A percentile compares a stretch with the other conserved stretches of the same genome.
Conservation (phyloP, 2,329 filamentous ascomycete genomes). For the Nothopassalora personata region DNA sequence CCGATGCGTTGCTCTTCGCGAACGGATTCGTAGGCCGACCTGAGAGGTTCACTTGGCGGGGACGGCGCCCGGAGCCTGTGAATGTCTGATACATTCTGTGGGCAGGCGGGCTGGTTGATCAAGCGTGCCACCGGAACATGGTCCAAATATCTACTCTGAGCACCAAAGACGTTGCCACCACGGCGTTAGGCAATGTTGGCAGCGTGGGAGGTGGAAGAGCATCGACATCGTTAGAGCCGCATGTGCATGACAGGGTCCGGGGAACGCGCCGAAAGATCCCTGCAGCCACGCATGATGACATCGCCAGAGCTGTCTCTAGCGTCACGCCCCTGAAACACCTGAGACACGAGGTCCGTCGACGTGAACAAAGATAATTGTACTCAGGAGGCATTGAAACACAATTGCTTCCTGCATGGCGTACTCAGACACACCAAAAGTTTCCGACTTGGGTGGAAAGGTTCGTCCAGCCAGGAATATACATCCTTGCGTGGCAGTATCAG, state of each 20-base stretch:
- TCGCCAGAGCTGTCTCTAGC: neutral
- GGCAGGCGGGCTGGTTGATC: neutral
- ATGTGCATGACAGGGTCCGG: neutral
- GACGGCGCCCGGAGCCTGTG: constrained; percentile 77
- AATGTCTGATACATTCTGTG: constrained; percentile 82
- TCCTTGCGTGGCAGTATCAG: too few species aligned
- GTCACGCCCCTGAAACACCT: neutral
- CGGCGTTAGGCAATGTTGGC: neutral
- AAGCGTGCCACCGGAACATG: neutral
- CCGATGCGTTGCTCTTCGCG: constrained; percentile 40
- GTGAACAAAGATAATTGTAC: too few species aligned
- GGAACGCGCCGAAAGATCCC: neutral
- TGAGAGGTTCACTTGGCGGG: constrained; percentile 89
- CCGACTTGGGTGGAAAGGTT: too few species aligned
- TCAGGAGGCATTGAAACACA: too few species aligned
- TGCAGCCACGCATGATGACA: neutral
- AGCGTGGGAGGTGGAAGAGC: neutral
- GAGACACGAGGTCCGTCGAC: neutral
- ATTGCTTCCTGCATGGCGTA: too few species aligned
- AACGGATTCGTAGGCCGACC: constrained; percentile 76
- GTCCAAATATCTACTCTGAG: neutral
- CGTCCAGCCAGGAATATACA: too few species aligned
- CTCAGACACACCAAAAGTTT: too few species aligned
- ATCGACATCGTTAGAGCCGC: neutral
- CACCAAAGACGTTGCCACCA: neutral